These are phyloP conservation scores for Collybia nuda DNA, from an alignment of 768 basidiomycete species.

Conservation along the genomic window DNA sequence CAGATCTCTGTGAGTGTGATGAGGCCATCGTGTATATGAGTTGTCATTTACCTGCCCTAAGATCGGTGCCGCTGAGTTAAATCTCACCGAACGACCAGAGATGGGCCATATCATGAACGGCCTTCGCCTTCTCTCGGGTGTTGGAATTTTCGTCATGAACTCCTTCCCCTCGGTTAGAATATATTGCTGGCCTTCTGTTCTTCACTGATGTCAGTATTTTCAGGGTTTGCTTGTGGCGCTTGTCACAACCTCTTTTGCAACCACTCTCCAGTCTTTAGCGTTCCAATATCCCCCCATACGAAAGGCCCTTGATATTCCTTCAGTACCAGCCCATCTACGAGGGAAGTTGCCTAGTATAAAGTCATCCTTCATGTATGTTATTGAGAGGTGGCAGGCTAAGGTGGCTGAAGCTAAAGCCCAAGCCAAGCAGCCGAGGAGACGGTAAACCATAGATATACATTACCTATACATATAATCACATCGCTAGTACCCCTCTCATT, in stretches of 20 bases:
- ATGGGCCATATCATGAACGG: slow-evolving; percentile 70
- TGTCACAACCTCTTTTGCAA: slow-evolving; percentile 37
- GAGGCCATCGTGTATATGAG: not conserved
- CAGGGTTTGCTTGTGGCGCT: slow-evolving; percentile 45
- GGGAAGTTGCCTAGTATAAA: slow-evolving; percentile 30
- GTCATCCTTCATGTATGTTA: slow-evolving; percentile 20
- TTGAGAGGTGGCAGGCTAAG: slow-evolving; percentile 20
- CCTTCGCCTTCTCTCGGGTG: slow-evolving; percentile 57
- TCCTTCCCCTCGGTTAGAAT: slow-evolving; percentile 66
- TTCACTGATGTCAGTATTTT: not conserved
- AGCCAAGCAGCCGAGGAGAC: slow-evolving; percentile 13
- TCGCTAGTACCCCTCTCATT: slow-evolving; percentile 1
- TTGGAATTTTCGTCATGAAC: slow-evolving; percentile 44
- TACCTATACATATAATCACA: slow-evolving; percentile 6
- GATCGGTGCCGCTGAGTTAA: slow-evolving; percentile 52
- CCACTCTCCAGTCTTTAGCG: slow-evolving; percentile 48
- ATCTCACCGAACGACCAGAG: slow-evolving; percentile 48
- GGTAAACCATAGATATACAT: slow-evolving; percentile 9
- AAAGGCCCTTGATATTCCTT: slow-evolving; percentile 33
- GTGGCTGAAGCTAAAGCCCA: slow-evolving; percentile 18
- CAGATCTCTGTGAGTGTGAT: slow-evolving; percentile 61
- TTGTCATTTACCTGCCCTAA: slow-evolving; percentile 14
- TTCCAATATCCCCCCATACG: slow-evolving; percentile 46
- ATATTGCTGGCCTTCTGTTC: not conserved
- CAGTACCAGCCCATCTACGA: slow-evolving; percentile 23